A percentile compares a stretch with the other conserved stretches of the same genome.
Evolutionary conservation across 192 early-diverging fungal species (phyloP).

Genomic region (Umbelopsis isabellina): DNA sequence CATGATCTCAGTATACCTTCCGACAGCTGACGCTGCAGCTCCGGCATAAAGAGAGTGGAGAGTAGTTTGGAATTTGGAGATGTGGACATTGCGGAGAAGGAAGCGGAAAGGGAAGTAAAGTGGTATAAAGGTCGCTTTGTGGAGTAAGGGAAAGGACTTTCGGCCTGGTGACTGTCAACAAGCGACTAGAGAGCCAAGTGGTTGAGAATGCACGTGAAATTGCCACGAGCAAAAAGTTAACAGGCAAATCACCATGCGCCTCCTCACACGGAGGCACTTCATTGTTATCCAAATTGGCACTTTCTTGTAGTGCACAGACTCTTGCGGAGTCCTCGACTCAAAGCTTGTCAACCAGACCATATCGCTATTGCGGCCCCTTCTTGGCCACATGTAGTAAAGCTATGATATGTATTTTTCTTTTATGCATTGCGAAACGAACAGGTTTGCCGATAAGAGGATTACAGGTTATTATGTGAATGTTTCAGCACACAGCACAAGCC

Average conservation of each 20-base stretch:
- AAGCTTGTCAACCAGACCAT: no score
- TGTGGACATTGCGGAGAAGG: conserved; percentile 13
- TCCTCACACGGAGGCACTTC: conserved; percentile 1
- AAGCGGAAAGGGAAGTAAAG: neutral
- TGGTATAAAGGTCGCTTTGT: neutral
- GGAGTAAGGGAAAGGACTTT: neutral
- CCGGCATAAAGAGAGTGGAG: conserved; percentile 29
- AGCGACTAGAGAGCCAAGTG: neutral
- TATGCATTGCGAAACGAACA: conserved; percentile 17
- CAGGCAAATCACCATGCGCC: neutral
- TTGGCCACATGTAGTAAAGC: no score
- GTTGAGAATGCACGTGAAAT: conserved; percentile 8
- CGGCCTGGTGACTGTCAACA: neutral
- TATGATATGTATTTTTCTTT: no score
- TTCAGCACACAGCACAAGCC: neutral
- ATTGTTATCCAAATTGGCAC: conserved; percentile 15
- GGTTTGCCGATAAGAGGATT: neutral
- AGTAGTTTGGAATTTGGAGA: conserved; percentile 20
- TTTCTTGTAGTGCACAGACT: neutral
- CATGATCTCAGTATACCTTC: conserved; percentile 4
- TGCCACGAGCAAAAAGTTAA: neutral
- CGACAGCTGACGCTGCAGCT: conserved; percentile 28
- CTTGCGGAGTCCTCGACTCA: neutral
- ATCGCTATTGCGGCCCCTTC: no score
- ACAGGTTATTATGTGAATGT: neutral